These are phyloP conservation scores for Dimocarpus longan DNA, from an alignment of 345 rosid genomes.

Conservation along the genomic window DNA sequence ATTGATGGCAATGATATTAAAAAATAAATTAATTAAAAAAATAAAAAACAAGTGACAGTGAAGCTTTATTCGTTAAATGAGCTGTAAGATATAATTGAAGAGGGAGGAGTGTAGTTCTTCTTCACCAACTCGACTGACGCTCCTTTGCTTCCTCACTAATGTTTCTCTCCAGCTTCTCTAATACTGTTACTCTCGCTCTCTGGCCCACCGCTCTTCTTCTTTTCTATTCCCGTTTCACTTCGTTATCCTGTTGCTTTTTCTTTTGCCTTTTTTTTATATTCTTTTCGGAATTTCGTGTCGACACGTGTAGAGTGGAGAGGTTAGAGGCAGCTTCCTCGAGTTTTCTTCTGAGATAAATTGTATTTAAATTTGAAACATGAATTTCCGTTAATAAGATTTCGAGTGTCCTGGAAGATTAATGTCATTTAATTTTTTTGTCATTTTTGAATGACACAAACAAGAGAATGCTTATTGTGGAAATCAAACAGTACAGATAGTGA, in stretches of 20 bases:
- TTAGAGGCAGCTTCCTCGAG: neutral
- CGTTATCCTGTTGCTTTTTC: neutral
- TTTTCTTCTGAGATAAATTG: neutral
- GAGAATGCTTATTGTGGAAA: too few relatives aligned
- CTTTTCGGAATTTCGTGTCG: neutral
- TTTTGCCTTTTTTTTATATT: neutral
- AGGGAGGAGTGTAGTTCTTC: neutral
- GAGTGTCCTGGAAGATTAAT: too few relatives aligned
- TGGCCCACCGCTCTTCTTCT: slow-evolving; percentile 8
- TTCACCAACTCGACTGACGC: slow-evolving; percentile 4
- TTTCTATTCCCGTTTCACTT: neutral
- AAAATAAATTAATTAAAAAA: too few relatives aligned
- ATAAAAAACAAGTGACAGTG: neutral
- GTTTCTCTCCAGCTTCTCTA: neutral
- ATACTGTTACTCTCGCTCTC: neutral
- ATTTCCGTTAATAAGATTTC: too few relatives aligned
- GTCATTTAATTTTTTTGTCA: too few relatives aligned
- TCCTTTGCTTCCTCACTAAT: neutral
- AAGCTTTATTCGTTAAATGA: neutral
- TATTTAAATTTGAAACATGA: neutral
- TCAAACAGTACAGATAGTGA: too few relatives aligned
- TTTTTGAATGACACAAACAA: too few relatives aligned
- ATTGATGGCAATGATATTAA: slow-evolving; percentile 11
- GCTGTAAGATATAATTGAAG: slow-evolving; percentile 9
- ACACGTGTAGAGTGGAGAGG: neutral